Base-by-base conservation (phyloP, 768 basidiomycete species). In the Thelephora aurantiotincta region DNA sequence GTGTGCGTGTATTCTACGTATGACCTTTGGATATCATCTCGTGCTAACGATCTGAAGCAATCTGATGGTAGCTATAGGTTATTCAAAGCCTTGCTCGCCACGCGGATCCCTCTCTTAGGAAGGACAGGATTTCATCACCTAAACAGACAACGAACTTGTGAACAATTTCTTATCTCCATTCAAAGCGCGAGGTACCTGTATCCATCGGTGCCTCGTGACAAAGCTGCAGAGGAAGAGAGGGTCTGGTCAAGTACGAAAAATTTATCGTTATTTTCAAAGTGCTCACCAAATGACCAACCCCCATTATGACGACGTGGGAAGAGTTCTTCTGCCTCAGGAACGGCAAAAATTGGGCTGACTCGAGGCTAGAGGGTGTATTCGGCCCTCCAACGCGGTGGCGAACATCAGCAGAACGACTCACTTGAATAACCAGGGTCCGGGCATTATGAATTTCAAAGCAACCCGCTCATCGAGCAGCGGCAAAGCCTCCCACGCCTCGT, bases 361-460 rank as follows among this genome's bases (percentile, higher is more conserved):
- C 35, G 4, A 47, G 37, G 13, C n/a, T 30, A 12, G 16, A 41
- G 34, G n/a, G 50, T 11, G 5, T n/a, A 34, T n/a, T 11, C 37
- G 20, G 37, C 11, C 6, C 37, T n/a, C 6, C n/a, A 38, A 9
- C 36, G 30, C 42, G 5, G 4, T 36, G n/a, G 16, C 37, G 26
- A 33, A 33, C 2, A 30, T n/a, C 1, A 47, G 36, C 22, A 43
- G 33, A 18, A 35, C 38, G 11, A 62, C 68, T 49, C 51, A 69
- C 70, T 67, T 64, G 5, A 52, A 52, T 11, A 61, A 56, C 5
- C 63, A 63, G 43, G 57, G 58, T 5, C 73, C 75, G 7, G 77
- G 77, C 48, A 82, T 58, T 33, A 80, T 60, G 73, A 74, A 84
- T 22, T 66, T 60, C 46, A 83, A 48, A 41, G 67, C 62, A 26